phyloP scores from a whole-genome alignment of 176 grass and related monocot genomes.

The Zea luxurians region DNA sequence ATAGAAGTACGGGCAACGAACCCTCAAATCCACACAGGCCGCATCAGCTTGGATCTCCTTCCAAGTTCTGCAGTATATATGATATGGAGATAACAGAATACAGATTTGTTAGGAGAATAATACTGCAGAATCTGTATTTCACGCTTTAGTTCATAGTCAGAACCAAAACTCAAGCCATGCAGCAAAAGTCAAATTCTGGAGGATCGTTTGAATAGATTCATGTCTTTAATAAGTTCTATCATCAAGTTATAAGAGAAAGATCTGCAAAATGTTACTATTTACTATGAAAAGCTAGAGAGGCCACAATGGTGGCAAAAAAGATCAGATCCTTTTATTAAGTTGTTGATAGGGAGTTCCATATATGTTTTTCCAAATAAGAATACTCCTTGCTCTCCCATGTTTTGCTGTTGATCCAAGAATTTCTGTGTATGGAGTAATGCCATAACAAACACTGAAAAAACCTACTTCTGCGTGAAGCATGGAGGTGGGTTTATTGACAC shows the following conservation, averaged over 20 bases:
- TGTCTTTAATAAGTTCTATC: not conserved
- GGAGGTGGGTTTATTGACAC: slow-evolving; percentile 65
- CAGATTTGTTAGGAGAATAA: not conserved
- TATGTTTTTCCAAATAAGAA: not conserved
- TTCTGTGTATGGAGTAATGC: not conserved
- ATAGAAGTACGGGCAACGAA: slow-evolving; percentile 75
- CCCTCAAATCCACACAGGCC: slow-evolving; percentile 84
- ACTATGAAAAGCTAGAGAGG: not conserved
- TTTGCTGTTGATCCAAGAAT: not conserved
- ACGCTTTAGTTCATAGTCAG: not conserved
- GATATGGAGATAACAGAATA: not conserved
- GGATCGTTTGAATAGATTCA: not conserved
- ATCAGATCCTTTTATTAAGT: not conserved
- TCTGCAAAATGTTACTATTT: not conserved
- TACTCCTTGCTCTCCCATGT: not conserved
- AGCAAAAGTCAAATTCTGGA: not conserved
- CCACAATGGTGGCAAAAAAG: not conserved
- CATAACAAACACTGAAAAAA: slow-evolving; percentile 15
- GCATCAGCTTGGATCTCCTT: slow-evolving; percentile 97
- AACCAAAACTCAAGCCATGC: not conserved
- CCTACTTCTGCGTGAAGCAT: slow-evolving; percentile 80
- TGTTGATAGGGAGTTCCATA: not conserved
- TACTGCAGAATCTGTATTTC: not conserved
- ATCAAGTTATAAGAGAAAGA: not conserved
- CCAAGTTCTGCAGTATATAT: slow-evolving; percentile 57